Base-by-base conservation (phyloP, 2,329 filamentous ascomycete genomes). In the Gremmenia infestans region DNA sequence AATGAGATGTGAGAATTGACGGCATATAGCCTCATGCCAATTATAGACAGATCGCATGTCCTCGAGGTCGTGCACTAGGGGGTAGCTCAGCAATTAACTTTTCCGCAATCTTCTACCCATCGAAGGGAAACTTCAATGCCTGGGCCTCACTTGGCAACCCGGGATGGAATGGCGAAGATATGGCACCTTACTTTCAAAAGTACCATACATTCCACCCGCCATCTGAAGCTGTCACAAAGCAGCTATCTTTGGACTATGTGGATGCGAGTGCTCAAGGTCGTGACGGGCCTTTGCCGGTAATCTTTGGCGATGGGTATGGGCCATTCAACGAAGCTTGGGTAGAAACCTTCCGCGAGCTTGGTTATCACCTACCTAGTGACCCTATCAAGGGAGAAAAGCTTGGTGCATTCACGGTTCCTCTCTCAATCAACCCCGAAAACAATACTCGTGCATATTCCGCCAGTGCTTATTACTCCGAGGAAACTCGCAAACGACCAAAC, bases 401-500 rank as follows among this genome's bases (percentile, higher is more conserved):
- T 17, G 57, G 57, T 12, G 36, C 48, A 1, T 59, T 50, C 22
- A 50, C 57, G 14, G 28, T 39, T 19, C 25, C 25, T 1, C 37
- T 45, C 0, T 35, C 35, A 14, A 51, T 42, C 4, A 39, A 57
- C 17, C 51, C 51, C 1, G 19, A 17, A n/a, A 53, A 42, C 6
- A 28, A 37, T 15, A 48, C 48, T 9, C 37, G 59, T 23, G 54
- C 46, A 43, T 52, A 59, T 37, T 37, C 59, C 15, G 57, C 52
- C 19, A 58, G 55, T 3, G 65, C 59, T 12, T 65, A 63, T 25
- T 59, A 50, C 17, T 42, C 51, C 2, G 58, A 56, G 15, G 55
- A 51, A 32, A 28, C 23, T 17, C 25, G 25, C 25, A 25, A 39
- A 2, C 51, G 65, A 19, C 45, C 53, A 6, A 96, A 96, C 75